Evolutionary conservation across 1,284 basidiomycete genomes (phyloP), one percentile per base, ranked within the genome.

Genomic region (Tilletia horrida): DNA sequence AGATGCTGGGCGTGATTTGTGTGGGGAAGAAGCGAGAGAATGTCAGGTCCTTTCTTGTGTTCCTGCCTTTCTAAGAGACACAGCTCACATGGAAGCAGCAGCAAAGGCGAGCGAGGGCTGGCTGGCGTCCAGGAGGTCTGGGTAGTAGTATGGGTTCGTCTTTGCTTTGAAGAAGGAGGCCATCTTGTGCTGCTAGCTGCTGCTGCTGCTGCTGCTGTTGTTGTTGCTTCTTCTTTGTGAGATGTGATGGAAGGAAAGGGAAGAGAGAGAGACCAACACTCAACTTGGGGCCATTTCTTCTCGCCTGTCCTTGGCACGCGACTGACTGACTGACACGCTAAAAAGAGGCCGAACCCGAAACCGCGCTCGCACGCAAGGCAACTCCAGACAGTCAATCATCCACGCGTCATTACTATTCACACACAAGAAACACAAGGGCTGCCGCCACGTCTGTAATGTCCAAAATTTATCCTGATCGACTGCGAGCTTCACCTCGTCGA

Each of bases 81-180:
- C 21, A 31, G n/a, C 66, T 66, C 57, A 66, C 66, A 70, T 69
- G 16, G 13, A 29, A 18, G 55, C 69, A 8, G 69, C 69, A 16
- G 69, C 76, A 62, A 78, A 72, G 74, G 73, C 78, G 6, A 80
- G 66, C 47, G 73, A 71, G 23, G 68, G 71, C 48, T 73, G 75
- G n/a, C 69, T 69, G 14, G 77, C 52, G 62, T 80, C 78, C 43
- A 79, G 66, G 23, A 79, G 62, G 57, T 70, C 75, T 13, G 74
- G 67, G 42, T 74, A 63, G 59, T 65, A 64, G 67, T 76, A 76
- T 1, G 67, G 64, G 66, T 65, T 69, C 55, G 55, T 35, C 55
- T 59, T 59, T 25, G 55, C 55, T 40, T 59, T 59, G 55, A 59
- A 59, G 55, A 59, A 59, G 55, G 29, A 35, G 13, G n/a, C 55